Evolutionary conservation across 2,329 filamentous ascomycete species (phyloP), one percentile per base, ranked within the genome.

Genomic region (Exophiala dermatitidis): DNA sequence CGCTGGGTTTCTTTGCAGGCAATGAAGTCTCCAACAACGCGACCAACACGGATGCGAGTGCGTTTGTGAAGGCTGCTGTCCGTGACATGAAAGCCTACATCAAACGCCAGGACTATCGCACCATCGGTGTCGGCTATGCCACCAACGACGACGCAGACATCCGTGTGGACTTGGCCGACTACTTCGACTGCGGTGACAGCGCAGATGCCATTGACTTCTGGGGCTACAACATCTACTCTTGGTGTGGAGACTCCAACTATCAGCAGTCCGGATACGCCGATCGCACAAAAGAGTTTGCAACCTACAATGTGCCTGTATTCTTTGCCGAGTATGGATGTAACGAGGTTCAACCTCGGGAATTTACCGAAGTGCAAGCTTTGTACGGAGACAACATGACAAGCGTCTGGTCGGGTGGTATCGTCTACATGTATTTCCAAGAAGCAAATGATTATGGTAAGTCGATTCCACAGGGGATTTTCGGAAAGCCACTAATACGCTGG

Each of bases 201-300:
- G 74, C 76, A 5, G 72, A 73, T 66, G 71, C 86, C 57, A 95
- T 97, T 62, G 93, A 98, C 73, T 97, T 94, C 78, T 98, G 90
- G 88, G 93, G 93, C 55, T 97, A 97, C 85, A 98, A 98, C 79
- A 95, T 97, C 75, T 98, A 98, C 80, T 95, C 90, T 49, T 98
- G 93, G 93, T 98, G 93, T 70, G 93, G 91, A 63, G 71, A 90
- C 63, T 95, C 88, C 67, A 82, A 77, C 65, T 93, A 86, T 75
- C 67, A 77, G 34, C 68, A 77, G 55, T 96, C 93, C 2, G 88
- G 89, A 50, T 98, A 90, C 74, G 77, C 85, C 60, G 78, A 83
- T 52, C 86, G 91, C 69, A 90, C 90, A 63, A 72, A 88, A 61
- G 91, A 96, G 74, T 98, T 96, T 76, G 71, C 77, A 55, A 82